Evolutionary conservation across 805 yeast species (phyloP), one percentile per base, ranked within the genome.

Genomic region (Candida mattraensis): DNA sequence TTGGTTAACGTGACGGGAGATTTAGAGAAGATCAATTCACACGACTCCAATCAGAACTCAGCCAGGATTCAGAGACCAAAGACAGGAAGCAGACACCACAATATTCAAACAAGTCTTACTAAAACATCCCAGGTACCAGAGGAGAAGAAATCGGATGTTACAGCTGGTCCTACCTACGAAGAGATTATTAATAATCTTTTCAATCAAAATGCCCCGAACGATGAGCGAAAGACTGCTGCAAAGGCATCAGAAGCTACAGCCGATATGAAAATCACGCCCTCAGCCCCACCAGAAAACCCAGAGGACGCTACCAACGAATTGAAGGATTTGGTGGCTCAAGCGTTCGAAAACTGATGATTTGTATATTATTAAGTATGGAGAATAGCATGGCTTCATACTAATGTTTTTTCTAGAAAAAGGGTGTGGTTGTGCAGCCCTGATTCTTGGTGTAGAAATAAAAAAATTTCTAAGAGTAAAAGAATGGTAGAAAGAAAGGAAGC

Each of bases 1-100:
- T 64, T 93, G 41, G 69, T 68, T 35, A 80, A 83, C 44, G 98
- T 91, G 14, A 91, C 98, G 1, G 98, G 98, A 29, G 95, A 82
- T 46, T 53, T 80, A 28, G 87, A 80, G 13, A 47, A 51, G 23
- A 24, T 30, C 12, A 28, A 24, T 29, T 18, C 32, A 13, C 39
- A 40, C 18, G 47, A 45, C 18, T 21, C 37, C 21, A 26, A 22
- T 8, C 25, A 34, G 10, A 35, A 40, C 11, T 15, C 47, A 0
- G 36, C 40, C 17, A 33, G 30, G 12, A 42, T 49, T 2, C 44
- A 39, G 21, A 33, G 57, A 24, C 57, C 57, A 8, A 52, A 45
- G 34, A 41, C 50, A 5, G 57, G 54, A 1, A 23, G 27, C 24
- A 35, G 51, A 14, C 37, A 39, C 20, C 42, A 41, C 12, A 44